A percentile compares a stretch with the other conserved stretches of the same genome.
phyloP scores from a whole-genome alignment of 768 basidiomycete genomes.

The Cyclocybe aegerita region DNA sequence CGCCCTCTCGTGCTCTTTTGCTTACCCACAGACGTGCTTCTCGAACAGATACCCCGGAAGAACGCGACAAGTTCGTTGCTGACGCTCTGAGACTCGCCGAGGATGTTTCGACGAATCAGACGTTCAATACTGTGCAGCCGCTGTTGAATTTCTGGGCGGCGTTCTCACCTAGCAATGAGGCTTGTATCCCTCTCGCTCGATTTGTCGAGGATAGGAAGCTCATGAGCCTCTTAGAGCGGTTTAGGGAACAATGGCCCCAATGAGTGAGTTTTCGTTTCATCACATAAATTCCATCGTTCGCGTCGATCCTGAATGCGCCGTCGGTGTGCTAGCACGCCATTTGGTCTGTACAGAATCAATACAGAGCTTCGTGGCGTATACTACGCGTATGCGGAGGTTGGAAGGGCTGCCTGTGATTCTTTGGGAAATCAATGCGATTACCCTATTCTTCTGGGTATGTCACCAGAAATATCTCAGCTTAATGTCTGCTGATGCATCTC shows the following conservation, averaged over 20 bases:
- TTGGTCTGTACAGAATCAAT: constrained; percentile 75
- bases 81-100: constrained; percentile 67
- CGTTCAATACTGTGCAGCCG: constrained; percentile 74
- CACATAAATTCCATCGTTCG: no score
- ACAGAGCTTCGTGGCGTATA: constrained; percentile 77
- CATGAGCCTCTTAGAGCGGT: constrained; percentile 52
- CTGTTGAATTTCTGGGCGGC: constrained; percentile 83
- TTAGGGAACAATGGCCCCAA: constrained; percentile 71
- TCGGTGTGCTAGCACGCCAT: constrained; percentile 71
- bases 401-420: constrained; percentile 64
- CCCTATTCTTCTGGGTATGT: constrained; percentile 68
- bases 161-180: constrained; percentile 74
- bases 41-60: constrained; percentile 50
- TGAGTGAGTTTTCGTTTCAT: constrained; percentile 47
- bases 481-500: background rate
- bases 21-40: background rate
- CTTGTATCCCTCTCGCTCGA: constrained; percentile 18
- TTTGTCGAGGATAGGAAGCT: background rate
- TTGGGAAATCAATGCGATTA: constrained; percentile 69
- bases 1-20: background rate
- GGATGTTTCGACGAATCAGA: constrained; percentile 72
- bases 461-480: background rate
- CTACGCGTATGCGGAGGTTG: constrained; percentile 65
- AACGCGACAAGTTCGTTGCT: constrained; percentile 60
- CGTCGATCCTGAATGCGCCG: no score